Conservation (phyloP, 179 eudicot genomes). For the Spinacia oleracea region DNA sequence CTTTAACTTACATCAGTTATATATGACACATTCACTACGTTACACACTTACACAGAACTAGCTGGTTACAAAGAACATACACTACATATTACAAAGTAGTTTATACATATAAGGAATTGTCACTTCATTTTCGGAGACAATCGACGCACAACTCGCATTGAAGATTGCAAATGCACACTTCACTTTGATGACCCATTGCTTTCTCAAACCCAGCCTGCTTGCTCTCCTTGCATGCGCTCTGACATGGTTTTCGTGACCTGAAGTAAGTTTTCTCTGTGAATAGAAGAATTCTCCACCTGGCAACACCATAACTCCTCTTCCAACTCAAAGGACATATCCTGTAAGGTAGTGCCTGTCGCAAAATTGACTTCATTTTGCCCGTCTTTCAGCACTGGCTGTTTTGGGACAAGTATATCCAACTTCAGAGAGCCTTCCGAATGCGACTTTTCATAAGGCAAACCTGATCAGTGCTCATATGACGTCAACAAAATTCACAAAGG, state of each 20-base stretch:
- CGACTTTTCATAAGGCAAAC: neutral
- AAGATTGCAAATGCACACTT: too few relatives aligned
- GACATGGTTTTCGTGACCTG: slow-evolving; percentile 19
- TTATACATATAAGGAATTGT: too few relatives aligned
- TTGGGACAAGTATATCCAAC: neutral
- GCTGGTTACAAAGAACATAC: too few relatives aligned
- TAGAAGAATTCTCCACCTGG: slow-evolving; percentile 23
- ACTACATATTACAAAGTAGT: too few relatives aligned
- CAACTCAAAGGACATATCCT: neutral
- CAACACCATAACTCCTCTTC: slow-evolving; percentile 20
- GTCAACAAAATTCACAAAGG: too few relatives aligned
- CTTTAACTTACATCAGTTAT: too few relatives aligned
- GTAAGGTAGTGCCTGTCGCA: too few relatives aligned
- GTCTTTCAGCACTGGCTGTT: neutral
- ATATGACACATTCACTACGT: too few relatives aligned
- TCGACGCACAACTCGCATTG: too few relatives aligned
- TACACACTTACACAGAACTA: too few relatives aligned
- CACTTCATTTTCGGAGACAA: too few relatives aligned
- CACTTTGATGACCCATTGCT: neutral
- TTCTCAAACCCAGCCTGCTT: slow-evolving; percentile 12
- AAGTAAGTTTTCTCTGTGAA: neutral
- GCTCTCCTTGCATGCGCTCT: slow-evolving; percentile 18
- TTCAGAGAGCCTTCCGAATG: neutral
- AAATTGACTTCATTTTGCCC: neutral
- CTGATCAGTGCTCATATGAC: too few relatives aligned